Base-by-base conservation (phyloP, 1,284 basidiomycete species). In the Mycena sp. region DNA sequence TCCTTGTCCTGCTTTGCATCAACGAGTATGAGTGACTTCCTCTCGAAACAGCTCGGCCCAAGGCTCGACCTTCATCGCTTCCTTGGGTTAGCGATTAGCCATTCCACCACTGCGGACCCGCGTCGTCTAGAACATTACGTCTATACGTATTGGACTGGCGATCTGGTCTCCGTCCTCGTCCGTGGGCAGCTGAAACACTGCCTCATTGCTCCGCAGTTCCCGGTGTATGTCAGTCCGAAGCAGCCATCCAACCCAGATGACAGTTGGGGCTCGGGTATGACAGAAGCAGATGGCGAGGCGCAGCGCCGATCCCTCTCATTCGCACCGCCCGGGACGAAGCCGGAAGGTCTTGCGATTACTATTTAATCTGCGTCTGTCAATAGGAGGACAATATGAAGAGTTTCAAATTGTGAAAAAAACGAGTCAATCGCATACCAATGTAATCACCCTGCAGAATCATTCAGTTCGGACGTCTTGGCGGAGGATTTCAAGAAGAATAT, bases 321-420 rank as follows among this genome's bases (percentile, higher is more conserved):
- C n/a, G n/a, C n/a, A n/a, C n/a, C n/a, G n/a, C n/a, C n/a, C n/a
- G n/a, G n/a, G n/a, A 46, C 44, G 25, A 46, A 46, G 44, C 44
- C 44, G 44, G 44, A 46, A 46, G 44, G 44, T 46, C 44, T 46
- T 46, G 44, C 44, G 44, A 46, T 46, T 46, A 46, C 44, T 46
- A 28, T 46, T 46, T 46, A 46, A 46, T 46, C 6, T 46, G 44
- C 44, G 25, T 46, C 44, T 46, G 44, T 46, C 25, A 46, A 46
- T 46, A 46, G 44, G 44, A 46, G 44, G 44, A 46, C 44, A 46
- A 46, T 14, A 46, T 26, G 44, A 46, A 28, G 44, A 46, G 25
- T 46, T 46, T 46, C 44, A 46, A 46, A 46, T 46, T 46, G 44
- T 46, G 44, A 46, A 28, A 46, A 46, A 46, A 46, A 46, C 44